Percentiles rank a stretch among this genome's conserved stretches.
Evolutionary conservation across 306 rosid genomes (phyloP).

Genomic region (Amphicarpaea edgeworthii): DNA sequence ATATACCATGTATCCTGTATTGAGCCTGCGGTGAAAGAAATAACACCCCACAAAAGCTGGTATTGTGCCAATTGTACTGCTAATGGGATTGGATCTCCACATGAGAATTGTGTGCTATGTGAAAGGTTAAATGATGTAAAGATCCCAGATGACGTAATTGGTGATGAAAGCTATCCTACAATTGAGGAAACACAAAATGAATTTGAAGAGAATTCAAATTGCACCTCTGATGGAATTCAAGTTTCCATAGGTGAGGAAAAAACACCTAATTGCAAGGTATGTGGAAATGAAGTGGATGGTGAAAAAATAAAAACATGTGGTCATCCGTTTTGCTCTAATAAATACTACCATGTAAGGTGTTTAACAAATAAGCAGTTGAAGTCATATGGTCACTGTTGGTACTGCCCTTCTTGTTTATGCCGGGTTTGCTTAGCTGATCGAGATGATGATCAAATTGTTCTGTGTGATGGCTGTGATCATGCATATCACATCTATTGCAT

Average conservation of each 20-base stretch:
- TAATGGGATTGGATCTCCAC: slow-evolving; percentile 65
- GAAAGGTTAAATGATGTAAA: slow-evolving; percentile 63
- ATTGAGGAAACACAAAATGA: slow-evolving; percentile 56
- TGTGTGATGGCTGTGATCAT: slow-evolving; percentile 96
- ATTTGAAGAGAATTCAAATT: slow-evolving; percentile 61
- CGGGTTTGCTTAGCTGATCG: slow-evolving; percentile 68
- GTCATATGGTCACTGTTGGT: slow-evolving; percentile 67
- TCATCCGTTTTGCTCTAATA: slow-evolving; percentile 64
- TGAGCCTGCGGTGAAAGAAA: slow-evolving; percentile 78
- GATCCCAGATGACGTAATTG: slow-evolving; percentile 49
- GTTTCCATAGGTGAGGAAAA: slow-evolving; percentile 35
- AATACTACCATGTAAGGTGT: slow-evolving; percentile 79
- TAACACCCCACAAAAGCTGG: slow-evolving; percentile 81
- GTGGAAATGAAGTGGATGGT: slow-evolving; percentile 61
- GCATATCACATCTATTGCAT: slow-evolving; percentile 85
- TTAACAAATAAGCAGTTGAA: slow-evolving; percentile 66
- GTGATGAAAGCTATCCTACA: slow-evolving; percentile 53
- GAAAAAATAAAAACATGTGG: slow-evolving; percentile 59
- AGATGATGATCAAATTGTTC: slow-evolving; percentile 72
- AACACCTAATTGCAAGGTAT: slow-evolving; percentile 59
- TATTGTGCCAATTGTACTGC: slow-evolving; percentile 76
- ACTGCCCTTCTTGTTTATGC: slow-evolving; percentile 95
- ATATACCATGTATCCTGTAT: slow-evolving; percentile 89
- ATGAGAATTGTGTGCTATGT: slow-evolving; percentile 81
- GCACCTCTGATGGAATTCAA: slow-evolving; percentile 52